These are phyloP conservation scores for Lasiosphaeria miniovina DNA, from an alignment of 495 filamentous ascomycete genomes.

Conservation along the genomic window DNA sequence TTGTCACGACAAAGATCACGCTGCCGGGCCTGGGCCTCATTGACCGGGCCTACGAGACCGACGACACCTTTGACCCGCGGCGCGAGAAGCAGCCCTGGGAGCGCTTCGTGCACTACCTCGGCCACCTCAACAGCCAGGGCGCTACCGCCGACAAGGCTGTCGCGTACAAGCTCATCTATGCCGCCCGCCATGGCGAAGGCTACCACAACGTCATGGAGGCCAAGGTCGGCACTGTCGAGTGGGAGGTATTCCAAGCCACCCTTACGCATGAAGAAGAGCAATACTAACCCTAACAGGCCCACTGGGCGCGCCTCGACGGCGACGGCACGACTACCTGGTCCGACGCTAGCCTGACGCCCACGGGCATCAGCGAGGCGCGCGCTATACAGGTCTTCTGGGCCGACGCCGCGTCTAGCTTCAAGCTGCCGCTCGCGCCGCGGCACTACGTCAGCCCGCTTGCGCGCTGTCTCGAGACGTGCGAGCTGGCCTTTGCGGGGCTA, in stretches of 20 bases:
- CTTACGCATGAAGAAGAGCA: background rate
- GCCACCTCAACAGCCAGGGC: constrained; percentile 20
- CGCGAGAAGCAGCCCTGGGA: constrained; percentile 28
- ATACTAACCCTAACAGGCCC: constrained; percentile 26
- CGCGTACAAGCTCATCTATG: constrained; percentile 34
- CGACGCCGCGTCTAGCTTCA: constrained; percentile 45
- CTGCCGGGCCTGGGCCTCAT: constrained; percentile 31
- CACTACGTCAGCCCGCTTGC: constrained; percentile 70
- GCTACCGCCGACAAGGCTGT: constrained; percentile 11
- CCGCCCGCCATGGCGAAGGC: constrained; percentile 36
- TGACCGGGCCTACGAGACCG: constrained; percentile 28
- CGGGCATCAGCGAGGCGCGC: constrained; percentile 60
- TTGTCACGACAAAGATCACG: constrained; percentile 16
- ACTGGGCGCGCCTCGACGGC: constrained; percentile 69
- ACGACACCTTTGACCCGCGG: constrained; percentile 19
- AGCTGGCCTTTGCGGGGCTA: constrained; percentile 57
- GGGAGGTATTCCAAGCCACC: constrained; percentile 27
- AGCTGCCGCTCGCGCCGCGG: constrained; percentile 60
- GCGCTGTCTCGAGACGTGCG: constrained; percentile 64
- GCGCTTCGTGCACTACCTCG: constrained; percentile 30
- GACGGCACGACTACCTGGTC: constrained; percentile 64
- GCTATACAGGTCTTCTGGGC: constrained; percentile 64
- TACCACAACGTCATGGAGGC: constrained; percentile 38
- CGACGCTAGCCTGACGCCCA: constrained; percentile 64
- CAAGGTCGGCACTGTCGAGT: constrained; percentile 30